A percentile compares a stretch with the other conserved stretches of the same genome.
These are phyloP conservation scores for Kodamaea ohmeri DNA, from an alignment of 1,139 yeast genomes.

Conservation along the genomic window DNA sequence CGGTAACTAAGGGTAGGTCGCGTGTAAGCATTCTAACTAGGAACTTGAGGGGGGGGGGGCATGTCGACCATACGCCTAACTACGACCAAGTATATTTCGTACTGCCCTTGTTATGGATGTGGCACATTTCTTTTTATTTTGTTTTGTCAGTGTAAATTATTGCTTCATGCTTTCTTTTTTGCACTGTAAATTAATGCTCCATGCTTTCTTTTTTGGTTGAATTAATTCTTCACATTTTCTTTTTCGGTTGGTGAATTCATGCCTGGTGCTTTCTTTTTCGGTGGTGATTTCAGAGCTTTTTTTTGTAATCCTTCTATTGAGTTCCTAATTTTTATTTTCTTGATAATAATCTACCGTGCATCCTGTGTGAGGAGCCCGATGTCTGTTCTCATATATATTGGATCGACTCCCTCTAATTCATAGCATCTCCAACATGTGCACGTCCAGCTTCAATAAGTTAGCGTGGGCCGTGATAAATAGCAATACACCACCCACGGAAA, in stretches of 20 bases:
- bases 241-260: background rate
- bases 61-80: no score
- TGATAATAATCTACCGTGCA: background rate
- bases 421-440: conserved; percentile 1
- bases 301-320: background rate
- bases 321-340: background rate
- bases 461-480: conserved; percentile 15
- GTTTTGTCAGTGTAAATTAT: no score
- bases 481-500: background rate
- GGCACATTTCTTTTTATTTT: conserved; percentile 2
- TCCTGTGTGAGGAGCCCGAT: background rate
- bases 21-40: no score
- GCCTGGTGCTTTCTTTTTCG: conserved; percentile 2
- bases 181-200: no score
- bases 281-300: conserved; percentile 1
- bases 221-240: no score
- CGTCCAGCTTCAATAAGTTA: conserved; percentile 10
- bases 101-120: no score
- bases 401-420: background rate
- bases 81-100: no score
- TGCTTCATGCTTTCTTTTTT: no score
- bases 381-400: conserved; percentile 3
- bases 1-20: no score
- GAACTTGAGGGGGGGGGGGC: no score
- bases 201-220: no score